Evolutionary conservation across 2,329 filamentous ascomycete species (phyloP), one percentile per base, ranked within the genome.

Genomic region (Chaetomiaceae sp.): DNA sequence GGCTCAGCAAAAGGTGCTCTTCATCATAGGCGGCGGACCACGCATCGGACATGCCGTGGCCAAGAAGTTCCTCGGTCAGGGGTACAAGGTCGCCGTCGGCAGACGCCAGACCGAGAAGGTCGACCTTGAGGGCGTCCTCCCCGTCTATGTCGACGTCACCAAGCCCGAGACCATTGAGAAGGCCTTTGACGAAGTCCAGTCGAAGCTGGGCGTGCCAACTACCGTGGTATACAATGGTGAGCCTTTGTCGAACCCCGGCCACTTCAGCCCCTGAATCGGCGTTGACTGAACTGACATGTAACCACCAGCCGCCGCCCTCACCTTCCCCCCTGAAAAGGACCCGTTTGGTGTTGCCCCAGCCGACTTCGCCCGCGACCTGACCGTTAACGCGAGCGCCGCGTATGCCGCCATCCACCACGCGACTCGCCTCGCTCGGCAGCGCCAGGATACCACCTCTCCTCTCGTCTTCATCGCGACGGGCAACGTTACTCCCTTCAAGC

Each of bases 401-500:
- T 47, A 47, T 27, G 15, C 33, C 15, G 45, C 45, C 15, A 33
- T 47, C 31, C 45, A 47, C 11, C 45, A 47, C 19, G 45, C 45
- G 20, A 47, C 45, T 25, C 45, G 33, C 33, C 45, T 47, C 31
- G 45, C 33, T 4, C 45, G 45, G 9, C 20, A 17, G 3, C 45
- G 45, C 4, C 20, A 17, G 3, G 22, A 38, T 5, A 29, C 12
- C 22, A n/a, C 9, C 11, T 27, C 33, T 11, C 45, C 45, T 19
- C 45, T 47, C 9, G 33, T 38, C 1, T 47, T 37, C 45, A 47
- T 47, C 22, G 45, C 45, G 15, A 47, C 45, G 33, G 45, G 45
- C 34, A 47, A 47, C 23, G 45, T 47, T n/a, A 47, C 45, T 27
- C 45, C 45, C 33, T 47, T 47, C 45, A 7, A 38, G 33, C 8